Conservation (phyloP, 164 flowering plant species). For the Cinnamomum micranthum region DNA sequence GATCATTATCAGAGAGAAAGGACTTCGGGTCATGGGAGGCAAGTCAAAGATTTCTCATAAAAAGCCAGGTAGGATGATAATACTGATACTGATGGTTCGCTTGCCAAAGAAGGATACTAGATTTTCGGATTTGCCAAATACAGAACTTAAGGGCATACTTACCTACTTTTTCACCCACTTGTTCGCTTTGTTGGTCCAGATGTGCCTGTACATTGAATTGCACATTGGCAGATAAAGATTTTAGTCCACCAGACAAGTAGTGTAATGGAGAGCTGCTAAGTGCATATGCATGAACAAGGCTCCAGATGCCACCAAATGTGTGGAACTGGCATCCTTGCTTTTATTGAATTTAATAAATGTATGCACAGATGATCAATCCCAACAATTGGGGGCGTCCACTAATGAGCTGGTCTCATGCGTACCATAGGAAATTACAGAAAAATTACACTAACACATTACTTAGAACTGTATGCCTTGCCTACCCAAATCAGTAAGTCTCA, state of each 20-base stretch:
- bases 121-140: not conserved
- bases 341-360: too few species aligned
- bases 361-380: not conserved
- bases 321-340: not conserved
- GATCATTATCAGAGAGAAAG: not conserved
- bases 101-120: not conserved
- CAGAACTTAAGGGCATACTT: constrained; percentile 7
- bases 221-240: constrained; percentile 1
- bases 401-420: not conserved
- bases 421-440: not conserved
- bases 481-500: not conserved
- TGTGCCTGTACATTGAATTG: constrained; percentile 43
- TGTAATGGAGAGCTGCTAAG: not conserved
- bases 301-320: not conserved
- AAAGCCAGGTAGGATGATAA: not conserved
- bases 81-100: not conserved
- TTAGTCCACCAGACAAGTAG: not conserved
- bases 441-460: not conserved
- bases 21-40: not conserved
- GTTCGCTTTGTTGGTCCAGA: constrained; percentile 55
- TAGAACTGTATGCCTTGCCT: not conserved
- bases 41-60: not conserved
- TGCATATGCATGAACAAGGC: not conserved
- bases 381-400: not conserved
- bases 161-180: constrained; percentile 58